Evolutionary conservation across 176 grass and related monocot genomes (phyloP).

Genomic region (Lolium perenne): DNA sequence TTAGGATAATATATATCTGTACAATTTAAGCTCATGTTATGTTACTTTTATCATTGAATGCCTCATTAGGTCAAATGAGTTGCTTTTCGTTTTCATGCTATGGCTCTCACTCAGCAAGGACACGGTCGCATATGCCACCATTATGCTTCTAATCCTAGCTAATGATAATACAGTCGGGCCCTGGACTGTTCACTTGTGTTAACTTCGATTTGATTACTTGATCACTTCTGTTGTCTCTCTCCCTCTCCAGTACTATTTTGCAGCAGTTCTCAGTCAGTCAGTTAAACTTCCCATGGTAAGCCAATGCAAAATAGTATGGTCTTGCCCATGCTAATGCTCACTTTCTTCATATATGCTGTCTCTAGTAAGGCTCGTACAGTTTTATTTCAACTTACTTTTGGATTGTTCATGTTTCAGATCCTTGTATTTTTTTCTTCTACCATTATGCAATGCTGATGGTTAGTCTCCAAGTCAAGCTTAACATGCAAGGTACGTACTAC

Average conservation of each 20-base stretch:
- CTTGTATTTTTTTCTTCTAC: neutral
- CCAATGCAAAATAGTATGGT: neutral
- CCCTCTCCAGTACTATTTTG: neutral
- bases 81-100: conserved; percentile 33
- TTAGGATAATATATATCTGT: neutral
- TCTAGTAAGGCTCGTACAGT: conserved; percentile 12
- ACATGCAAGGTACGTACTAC: conserved; percentile 25
- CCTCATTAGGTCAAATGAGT: neutral
- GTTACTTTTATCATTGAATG: neutral
- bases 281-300: neutral
- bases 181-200: neutral
- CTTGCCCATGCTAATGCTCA: neutral
- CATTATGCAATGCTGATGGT: neutral
- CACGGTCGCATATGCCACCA: neutral
- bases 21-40: neutral
- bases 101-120: neutral
- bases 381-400: neutral
- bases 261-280: neutral
- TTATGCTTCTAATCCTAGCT: conserved; percentile 2
- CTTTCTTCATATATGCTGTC: neutral
- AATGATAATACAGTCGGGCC: conserved; percentile 7
- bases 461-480: conserved; percentile 17
- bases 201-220: neutral
- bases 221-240: neutral
- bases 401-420: conserved; percentile 8